Conservation (phyloP, 371 early-diverging fungal genomes). For the Actinomortierella wolfii region DNA sequence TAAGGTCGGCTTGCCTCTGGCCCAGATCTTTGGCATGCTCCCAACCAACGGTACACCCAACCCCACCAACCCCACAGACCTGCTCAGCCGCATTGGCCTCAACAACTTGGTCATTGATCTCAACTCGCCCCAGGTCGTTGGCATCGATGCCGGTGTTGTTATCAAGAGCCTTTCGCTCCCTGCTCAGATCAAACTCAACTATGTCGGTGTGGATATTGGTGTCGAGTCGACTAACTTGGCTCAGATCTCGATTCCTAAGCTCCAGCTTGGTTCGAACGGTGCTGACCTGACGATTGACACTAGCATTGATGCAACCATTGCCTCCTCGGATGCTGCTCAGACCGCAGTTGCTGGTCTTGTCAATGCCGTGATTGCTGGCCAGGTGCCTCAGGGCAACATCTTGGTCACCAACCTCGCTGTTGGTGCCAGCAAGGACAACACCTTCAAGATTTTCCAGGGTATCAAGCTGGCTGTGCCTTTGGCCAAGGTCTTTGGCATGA, state of each 20-base stretch:
- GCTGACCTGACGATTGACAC: constrained; percentile 29
- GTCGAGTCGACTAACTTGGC: constrained; percentile 19
- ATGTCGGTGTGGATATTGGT: constrained; percentile 32
- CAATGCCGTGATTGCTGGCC: constrained; percentile 32
- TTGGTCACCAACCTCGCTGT: constrained; percentile 33
- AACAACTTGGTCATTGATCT: constrained; percentile 35
- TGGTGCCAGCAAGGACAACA: constrained; percentile 37
- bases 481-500: constrained; percentile 33
- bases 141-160: constrained; percentile 34
- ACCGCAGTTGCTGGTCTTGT: constrained; percentile 38
- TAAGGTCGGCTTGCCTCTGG: background rate
- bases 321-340: constrained; percentile 31
- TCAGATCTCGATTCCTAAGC: constrained; percentile 29
- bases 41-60: too few species aligned
- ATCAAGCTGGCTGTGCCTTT: constrained; percentile 36
- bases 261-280: constrained; percentile 30
- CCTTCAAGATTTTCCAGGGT: constrained; percentile 29
- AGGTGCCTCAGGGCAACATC: constrained; percentile 26
- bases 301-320: constrained; percentile 24
- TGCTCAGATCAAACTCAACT: constrained; percentile 30
- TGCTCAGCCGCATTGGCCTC: constrained; percentile 33
- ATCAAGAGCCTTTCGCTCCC: constrained; percentile 33
- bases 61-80: background rate
- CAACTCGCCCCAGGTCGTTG: constrained; percentile 43
- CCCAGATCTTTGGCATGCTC: too few species aligned